Evolutionary conservation across 805 yeast species (phyloP), one percentile per base, ranked within the genome.

Genomic region (Cyberlindnera petersonii): DNA sequence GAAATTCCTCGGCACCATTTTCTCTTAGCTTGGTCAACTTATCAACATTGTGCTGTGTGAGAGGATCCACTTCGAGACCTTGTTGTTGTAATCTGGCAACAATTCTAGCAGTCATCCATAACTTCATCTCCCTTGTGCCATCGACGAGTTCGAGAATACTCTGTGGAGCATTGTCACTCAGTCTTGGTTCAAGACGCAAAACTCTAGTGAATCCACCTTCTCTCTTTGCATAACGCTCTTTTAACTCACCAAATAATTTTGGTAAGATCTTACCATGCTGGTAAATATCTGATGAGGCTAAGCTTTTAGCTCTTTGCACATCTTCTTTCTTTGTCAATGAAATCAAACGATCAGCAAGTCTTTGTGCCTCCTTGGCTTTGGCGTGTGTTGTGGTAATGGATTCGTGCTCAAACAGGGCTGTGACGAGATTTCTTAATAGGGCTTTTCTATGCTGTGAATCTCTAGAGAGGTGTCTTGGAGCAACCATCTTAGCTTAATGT

Each of bases 141-240:
- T 85, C 96, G 1, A 91, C 94, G 33, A 93, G 68, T 62, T 93
- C 98, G 38, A 93, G 56, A 8, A 89, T 79, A 1, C 93, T 80
- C 71, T 86, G 93, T 23, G 89, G 89, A 0, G 97, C 95, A 45
- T 79, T 83, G 59, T 93, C 98, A 40, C 93, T 89, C 33, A 82
- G 61, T 49, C 98, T 72, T 14, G 89, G 87, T 61, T 93, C 98
- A 44, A 93, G 67, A 50, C 75, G 80, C 46, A 88, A 65, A 38
- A 91, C 76, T 50, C 98, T 76, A 3, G 97, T 87, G 65, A 82
- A 91, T 1, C 97, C 97, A 45, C 87, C 85, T 1, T 62, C 56
- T 64, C 96, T 75, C 18, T 62, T 53, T 4, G 66, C 54, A 56
- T 84, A 89, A 41, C 95, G 70, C 29, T 75, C 69, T 4, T 77